A percentile compares a stretch with the other conserved stretches of the same genome.
Conservation (phyloP, 2,329 filamentous ascomycete genomes). For the Delphinella strobiligena region DNA sequence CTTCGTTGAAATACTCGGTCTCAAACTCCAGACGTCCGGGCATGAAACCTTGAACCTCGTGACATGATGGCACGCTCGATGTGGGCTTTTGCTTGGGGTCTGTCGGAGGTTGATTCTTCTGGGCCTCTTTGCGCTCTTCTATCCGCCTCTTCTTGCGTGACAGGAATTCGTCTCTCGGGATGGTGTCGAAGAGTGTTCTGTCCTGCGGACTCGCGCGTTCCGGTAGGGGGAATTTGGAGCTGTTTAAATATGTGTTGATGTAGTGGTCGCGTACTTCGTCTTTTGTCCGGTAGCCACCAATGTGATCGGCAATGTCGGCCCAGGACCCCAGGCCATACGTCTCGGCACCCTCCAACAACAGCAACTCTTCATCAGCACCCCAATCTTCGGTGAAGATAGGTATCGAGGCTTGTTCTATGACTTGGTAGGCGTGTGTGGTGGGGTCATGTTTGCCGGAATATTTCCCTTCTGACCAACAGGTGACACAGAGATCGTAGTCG, state of each 20-base stretch:
- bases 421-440: slow-evolving; percentile 72
- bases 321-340: slow-evolving; percentile 94
- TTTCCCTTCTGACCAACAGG: slow-evolving; percentile 79
- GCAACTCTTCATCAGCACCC: slow-evolving; percentile 94
- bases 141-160: slow-evolving; percentile 84
- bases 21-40: slow-evolving; percentile 94
- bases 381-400: slow-evolving; percentile 91
- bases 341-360: slow-evolving; percentile 85
- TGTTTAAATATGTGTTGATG: slow-evolving; percentile 74
- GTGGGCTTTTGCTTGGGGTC: slow-evolving; percentile 93
- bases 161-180: slow-evolving; percentile 88
- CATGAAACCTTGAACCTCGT: slow-evolving; percentile 99
- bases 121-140: slow-evolving; percentile 77
- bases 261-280: slow-evolving; percentile 96
- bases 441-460: slow-evolving; percentile 77
- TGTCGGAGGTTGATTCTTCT: slow-evolving; percentile 69
- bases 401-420: slow-evolving; percentile 97
- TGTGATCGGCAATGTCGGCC: slow-evolving; percentile 96
- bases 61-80: slow-evolving; percentile 86
- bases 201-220: slow-evolving; percentile 75
- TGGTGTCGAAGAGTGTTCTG: slow-evolving; percentile 62
- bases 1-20: slow-evolving; percentile 94
- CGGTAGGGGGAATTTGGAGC: slow-evolving; percentile 72
- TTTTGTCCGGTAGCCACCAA: slow-evolving; percentile 86
- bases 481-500: slow-evolving; percentile 94